Evolutionary conservation across 2,329 filamentous ascomycete genomes (phyloP).

Genomic region (Sporothrix inflata): DNA sequence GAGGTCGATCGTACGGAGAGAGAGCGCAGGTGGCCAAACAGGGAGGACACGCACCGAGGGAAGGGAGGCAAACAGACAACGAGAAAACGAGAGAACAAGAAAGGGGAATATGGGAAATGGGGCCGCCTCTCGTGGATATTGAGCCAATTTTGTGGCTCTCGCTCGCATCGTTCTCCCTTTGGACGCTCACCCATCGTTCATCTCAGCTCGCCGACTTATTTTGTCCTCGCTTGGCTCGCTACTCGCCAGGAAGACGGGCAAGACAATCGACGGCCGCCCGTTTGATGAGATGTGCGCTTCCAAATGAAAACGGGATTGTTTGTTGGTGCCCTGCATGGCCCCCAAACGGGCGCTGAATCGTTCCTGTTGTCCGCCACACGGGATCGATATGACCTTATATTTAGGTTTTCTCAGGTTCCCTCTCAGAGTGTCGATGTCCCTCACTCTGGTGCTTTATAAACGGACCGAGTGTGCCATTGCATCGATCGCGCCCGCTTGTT

Average conservation of each 20-base stretch:
- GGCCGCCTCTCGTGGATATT: constrained; percentile 10
- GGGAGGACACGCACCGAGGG: background rate
- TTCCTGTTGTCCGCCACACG: constrained; percentile 23
- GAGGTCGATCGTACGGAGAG: constrained; percentile 2
- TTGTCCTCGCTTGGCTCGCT: constrained; percentile 7
- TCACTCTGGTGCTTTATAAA: background rate
- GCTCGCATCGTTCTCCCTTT: constrained; percentile 13
- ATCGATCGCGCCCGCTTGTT: background rate
- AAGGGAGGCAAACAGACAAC: background rate
- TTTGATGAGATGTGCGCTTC: constrained; percentile 12
- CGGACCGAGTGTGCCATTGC: constrained; percentile 15
- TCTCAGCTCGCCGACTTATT: background rate
- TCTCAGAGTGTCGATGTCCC: background rate
- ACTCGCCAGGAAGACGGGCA: background rate
- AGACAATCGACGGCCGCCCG: background rate
- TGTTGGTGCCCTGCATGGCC: constrained; percentile 9
- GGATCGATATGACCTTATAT: constrained; percentile 8
- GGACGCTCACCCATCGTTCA: constrained; percentile 9
- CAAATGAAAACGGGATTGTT: background rate
- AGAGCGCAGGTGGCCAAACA: background rate
- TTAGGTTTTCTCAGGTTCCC: background rate
- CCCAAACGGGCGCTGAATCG: background rate
- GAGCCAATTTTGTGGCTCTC: constrained; percentile 17
- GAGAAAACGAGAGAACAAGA: background rate
- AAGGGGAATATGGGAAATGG: background rate